These are phyloP conservation scores for Diutina mesorugosa DNA, from an alignment of 1,139 yeast genomes.

Conservation along the genomic window DNA sequence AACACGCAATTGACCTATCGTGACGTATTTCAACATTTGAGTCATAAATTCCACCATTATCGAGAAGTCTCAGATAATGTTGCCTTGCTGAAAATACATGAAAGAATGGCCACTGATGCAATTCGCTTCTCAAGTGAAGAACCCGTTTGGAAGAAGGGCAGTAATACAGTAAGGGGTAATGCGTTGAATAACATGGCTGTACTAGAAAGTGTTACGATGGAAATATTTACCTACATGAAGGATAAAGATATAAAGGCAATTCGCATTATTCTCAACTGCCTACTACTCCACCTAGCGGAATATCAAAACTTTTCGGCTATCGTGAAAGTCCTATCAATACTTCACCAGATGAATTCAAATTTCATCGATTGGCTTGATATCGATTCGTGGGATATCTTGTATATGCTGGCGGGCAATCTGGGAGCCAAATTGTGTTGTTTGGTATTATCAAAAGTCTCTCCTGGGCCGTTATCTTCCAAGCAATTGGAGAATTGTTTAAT, in stretches of 20 bases:
- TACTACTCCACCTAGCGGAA: slow-evolving; percentile 21
- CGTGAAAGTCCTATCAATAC: slow-evolving; percentile 11
- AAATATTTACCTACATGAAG: slow-evolving; percentile 6
- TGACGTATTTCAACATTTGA: background rate
- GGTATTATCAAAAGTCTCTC: slow-evolving; percentile 13
- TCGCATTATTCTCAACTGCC: slow-evolving; percentile 21
- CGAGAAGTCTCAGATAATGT: background rate
- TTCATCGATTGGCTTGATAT: slow-evolving; percentile 13
- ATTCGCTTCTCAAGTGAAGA: background rate
- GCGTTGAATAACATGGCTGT: background rate
- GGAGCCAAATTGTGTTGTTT: slow-evolving; percentile 17
- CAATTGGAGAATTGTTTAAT: slow-evolving; percentile 14
- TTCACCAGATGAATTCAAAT: slow-evolving; percentile 7
- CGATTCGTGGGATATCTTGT: slow-evolving; percentile 20
- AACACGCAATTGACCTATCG: background rate
- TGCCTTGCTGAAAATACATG: background rate
- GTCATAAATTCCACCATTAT: background rate
- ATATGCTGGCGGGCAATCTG: slow-evolving; percentile 16
- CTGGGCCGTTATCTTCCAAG: slow-evolving; percentile 5
- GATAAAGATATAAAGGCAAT: slow-evolving; percentile 12
- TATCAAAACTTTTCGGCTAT: slow-evolving; percentile 26
- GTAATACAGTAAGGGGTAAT: background rate
- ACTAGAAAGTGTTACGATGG: background rate
- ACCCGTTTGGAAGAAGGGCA: background rate
- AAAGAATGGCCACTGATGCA: background rate